Conservation (phyloP, 305 asterid genomes). For the Withania somnifera region DNA sequence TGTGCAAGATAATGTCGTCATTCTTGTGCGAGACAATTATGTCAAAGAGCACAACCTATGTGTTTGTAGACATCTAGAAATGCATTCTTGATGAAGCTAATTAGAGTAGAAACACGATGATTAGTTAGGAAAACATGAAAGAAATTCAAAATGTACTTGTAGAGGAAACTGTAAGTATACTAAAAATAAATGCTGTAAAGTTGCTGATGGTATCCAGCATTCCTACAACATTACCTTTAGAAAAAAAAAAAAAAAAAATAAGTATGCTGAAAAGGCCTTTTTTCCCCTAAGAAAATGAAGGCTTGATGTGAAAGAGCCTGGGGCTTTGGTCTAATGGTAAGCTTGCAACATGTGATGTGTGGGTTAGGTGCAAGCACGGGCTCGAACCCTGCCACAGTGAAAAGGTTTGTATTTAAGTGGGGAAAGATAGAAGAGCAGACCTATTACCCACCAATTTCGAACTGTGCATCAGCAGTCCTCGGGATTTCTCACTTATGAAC, state of each 20-base stretch:
- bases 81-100: neutral
- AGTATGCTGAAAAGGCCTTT: neutral
- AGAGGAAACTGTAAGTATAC: neutral
- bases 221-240: too few relatives aligned
- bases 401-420: neutral
- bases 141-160: neutral
- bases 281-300: neutral
- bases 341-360: neutral
- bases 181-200: neutral
- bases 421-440: neutral
- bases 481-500: neutral
- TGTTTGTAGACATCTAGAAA: neutral
- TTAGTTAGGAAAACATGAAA: neutral
- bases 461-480: neutral
- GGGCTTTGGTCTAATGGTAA: neutral
- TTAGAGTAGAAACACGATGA: neutral
- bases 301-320: neutral
- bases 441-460: neutral
- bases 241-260: too few relatives aligned
- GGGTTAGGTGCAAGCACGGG: neutral
- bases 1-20: neutral
- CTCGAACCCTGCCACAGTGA: neutral
- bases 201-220: too few relatives aligned
- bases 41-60: neutral
- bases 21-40: neutral